Evolutionary conservation across 805 yeast genomes (phyloP).

Genomic region (Saturnispora silvae): DNA sequence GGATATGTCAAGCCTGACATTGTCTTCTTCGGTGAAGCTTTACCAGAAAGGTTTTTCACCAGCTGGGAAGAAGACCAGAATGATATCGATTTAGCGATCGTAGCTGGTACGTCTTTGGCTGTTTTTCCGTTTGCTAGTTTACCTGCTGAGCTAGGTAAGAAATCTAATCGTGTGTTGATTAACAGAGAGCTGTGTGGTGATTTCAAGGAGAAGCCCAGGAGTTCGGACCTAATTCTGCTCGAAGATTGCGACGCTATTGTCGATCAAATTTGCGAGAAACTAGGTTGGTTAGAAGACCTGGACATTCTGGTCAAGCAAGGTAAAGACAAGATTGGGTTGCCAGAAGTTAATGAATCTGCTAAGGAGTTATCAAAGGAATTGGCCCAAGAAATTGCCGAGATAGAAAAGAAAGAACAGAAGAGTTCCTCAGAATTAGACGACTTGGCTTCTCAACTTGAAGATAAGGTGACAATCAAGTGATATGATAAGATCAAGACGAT

Average conservation of each 20-base stretch:
- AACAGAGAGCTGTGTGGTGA: slow-evolving; percentile 76
- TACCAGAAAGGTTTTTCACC: slow-evolving; percentile 63
- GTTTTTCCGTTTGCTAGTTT: slow-evolving; percentile 86
- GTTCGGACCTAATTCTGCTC: slow-evolving; percentile 48
- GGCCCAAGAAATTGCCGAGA: slow-evolving; percentile 7
- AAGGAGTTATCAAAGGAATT: slow-evolving; percentile 8
- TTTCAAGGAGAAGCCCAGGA: slow-evolving; percentile 41
- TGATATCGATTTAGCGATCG: slow-evolving; percentile 58
- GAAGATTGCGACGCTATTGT: slow-evolving; percentile 64
- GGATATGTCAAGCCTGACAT: slow-evolving; percentile 89
- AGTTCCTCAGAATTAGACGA: slow-evolving; percentile 5
- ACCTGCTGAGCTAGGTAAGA: slow-evolving; percentile 50
- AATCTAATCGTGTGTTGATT: slow-evolving; percentile 50
- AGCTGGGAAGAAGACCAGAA: slow-evolving; percentile 50
- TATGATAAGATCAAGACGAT: no score
- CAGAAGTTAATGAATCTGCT: slow-evolving; percentile 1
- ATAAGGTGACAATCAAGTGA: slow-evolving; percentile 6
- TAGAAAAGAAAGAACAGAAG: slow-evolving; percentile 1
- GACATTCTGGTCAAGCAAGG: slow-evolving; percentile 28
- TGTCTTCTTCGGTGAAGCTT: slow-evolving; percentile 85
- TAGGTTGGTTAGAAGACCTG: slow-evolving; percentile 60
- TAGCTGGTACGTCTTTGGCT: slow-evolving; percentile 86
- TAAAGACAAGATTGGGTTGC: slow-evolving; percentile 11
- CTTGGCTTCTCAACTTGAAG: slow-evolving; percentile 8
- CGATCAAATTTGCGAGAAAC: slow-evolving; percentile 34